Evolutionary conservation across 768 basidiomycete genomes (phyloP).

Genomic region (Termitomyces heimii): DNA sequence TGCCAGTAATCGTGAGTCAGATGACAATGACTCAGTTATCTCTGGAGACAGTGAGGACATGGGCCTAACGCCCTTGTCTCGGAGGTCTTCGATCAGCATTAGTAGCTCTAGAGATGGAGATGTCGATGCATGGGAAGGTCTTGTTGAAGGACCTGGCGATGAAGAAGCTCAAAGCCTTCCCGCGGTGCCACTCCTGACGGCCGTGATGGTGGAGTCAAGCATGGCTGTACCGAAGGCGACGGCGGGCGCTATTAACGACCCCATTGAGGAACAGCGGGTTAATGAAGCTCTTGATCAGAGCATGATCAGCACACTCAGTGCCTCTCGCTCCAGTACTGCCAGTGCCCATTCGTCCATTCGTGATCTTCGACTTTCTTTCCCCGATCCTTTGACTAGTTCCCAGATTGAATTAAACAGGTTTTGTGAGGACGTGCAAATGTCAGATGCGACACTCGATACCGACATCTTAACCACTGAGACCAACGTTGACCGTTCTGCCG

Average conservation of each 20-base stretch:
- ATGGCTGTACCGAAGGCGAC: conserved; percentile 19
- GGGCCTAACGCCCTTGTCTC: conserved; percentile 49
- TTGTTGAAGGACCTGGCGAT: conserved; percentile 58
- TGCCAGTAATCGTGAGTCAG: conserved; percentile 61
- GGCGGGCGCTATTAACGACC: conserved; percentile 30
- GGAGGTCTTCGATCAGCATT: conserved; percentile 64
- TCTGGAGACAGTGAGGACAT: conserved; percentile 53
- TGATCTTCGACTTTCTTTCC: conserved; percentile 77
- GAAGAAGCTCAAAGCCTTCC: conserved; percentile 27
- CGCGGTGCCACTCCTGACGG: conserved; percentile 23
- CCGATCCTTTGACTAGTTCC: conserved; percentile 75
- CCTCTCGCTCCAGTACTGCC: conserved; percentile 59
- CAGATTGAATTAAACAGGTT: conserved; percentile 56
- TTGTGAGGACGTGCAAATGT: conserved; percentile 43
- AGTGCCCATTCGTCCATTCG: conserved; percentile 58
- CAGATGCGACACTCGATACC: conserved; percentile 24
- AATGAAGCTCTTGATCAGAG: conserved; percentile 78
- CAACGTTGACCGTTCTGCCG: conserved; percentile 8
- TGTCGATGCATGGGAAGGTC: conserved; percentile 74
- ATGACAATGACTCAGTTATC: conserved; percentile 64
- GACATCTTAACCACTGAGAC: conserved; percentile 19
- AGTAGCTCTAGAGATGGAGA: conserved; percentile 66
- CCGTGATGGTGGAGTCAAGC: conserved; percentile 25
- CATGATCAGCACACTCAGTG: conserved; percentile 72
- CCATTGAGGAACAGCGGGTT: conserved; percentile 61